These are phyloP conservation scores for Penicillium hordei DNA, from an alignment of 2,329 filamentous ascomycete species.

Conservation along the genomic window DNA sequence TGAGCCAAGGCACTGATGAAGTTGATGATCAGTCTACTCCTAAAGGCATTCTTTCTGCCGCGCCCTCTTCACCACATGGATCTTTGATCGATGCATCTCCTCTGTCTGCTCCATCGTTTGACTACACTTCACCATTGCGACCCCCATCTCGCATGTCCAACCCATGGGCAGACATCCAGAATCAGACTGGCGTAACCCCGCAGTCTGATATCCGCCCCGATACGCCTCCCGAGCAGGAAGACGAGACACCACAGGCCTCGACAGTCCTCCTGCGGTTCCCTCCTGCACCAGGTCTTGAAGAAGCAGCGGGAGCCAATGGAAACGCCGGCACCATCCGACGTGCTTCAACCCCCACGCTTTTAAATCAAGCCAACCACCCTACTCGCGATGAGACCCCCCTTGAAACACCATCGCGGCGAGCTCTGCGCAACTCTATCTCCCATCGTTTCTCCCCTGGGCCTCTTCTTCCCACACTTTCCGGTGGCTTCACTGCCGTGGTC, in stretches of 20 bases:
- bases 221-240: constrained; percentile 28
- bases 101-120: constrained; percentile 29
- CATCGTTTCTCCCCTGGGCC: constrained; percentile 58
- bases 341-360: constrained; percentile 21
- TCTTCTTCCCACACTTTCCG: constrained; percentile 60
- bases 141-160: constrained; percentile 39
- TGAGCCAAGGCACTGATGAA: constrained; percentile 33
- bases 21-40: constrained; percentile 36
- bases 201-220: constrained; percentile 28
- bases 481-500: constrained; percentile 62
- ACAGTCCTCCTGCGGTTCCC: constrained; percentile 42
- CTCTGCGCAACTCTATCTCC: constrained; percentile 49
- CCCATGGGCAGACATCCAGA: constrained; percentile 38
- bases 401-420: constrained; percentile 41
- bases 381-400: constrained; percentile 30
- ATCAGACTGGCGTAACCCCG: constrained; percentile 15
- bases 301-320: constrained; percentile 16
- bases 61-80: constrained; percentile 32
- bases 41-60: constrained; percentile 33
- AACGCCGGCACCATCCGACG: constrained; percentile 16
- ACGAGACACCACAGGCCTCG: constrained; percentile 25
- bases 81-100: constrained; percentile 36
- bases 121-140: constrained; percentile 31
- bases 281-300: constrained; percentile 38
- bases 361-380: constrained; percentile 20